Evolutionary conservation across 2,329 filamentous ascomycete species (phyloP).

Genomic region (Zelopaecilomyces penicillatus): DNA sequence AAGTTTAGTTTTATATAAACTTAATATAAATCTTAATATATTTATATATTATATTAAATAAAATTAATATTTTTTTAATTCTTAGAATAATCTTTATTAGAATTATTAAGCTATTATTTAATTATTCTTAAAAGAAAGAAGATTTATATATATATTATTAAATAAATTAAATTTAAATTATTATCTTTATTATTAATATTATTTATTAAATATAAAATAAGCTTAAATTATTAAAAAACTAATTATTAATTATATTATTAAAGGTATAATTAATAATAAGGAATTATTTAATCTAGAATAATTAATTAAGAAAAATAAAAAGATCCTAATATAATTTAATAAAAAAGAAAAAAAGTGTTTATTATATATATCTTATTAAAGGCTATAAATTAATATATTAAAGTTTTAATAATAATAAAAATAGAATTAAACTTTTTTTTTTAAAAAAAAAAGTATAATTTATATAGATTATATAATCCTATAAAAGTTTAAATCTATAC

Average conservation of each 20-base stretch:
- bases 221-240: background rate
- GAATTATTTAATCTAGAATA: background rate
- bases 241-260: background rate
- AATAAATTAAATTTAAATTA: background rate
- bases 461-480: background rate
- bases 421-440: background rate
- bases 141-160: background rate
- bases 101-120: background rate
- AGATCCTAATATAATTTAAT: background rate
- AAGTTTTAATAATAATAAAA: background rate
- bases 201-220: background rate
- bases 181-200: background rate
- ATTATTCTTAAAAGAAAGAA: background rate
- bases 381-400: background rate
- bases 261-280: background rate
- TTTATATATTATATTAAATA: slow-evolving; percentile 5
- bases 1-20: background rate
- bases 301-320: background rate
- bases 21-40: background rate
- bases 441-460: background rate
- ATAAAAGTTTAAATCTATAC: too few species aligned
- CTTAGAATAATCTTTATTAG: background rate
- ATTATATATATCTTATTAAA: too few species aligned
- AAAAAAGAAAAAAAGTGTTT: background rate
- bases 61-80: background rate